A percentile compares a stretch with the other conserved stretches of the same genome.
Conservation (phyloP, 2,329 filamentous ascomycete species). For the Hyphodiscus sp. region DNA sequence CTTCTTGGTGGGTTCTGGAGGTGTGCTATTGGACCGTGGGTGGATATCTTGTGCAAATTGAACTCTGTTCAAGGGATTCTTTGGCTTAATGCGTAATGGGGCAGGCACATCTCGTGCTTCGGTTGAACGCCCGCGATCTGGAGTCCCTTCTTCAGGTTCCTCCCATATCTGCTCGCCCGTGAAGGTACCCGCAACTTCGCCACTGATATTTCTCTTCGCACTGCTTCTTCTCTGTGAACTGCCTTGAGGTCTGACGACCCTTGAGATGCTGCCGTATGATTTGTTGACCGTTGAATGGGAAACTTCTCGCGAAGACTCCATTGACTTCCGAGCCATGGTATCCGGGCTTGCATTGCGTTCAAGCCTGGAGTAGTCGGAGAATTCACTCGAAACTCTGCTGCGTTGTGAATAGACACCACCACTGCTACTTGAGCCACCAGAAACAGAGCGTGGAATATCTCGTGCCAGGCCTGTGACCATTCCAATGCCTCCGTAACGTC, state of each 20-base stretch:
- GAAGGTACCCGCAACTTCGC: conserved; percentile 57
- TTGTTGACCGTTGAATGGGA: conserved; percentile 12
- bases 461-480: conserved; percentile 29
- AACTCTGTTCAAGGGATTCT: conserved; percentile 60
- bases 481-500: conserved; percentile 42
- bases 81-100: conserved; percentile 51
- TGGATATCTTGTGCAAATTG: conserved; percentile 38
- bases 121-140: conserved; percentile 19
- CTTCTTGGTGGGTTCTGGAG: conserved; percentile 36
- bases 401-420: conserved; percentile 28
- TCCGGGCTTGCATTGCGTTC: conserved; percentile 17
- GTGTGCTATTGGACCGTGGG: conserved; percentile 38
- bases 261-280: conserved; percentile 23
- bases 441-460: conserved; percentile 29
- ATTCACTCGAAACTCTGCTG: conserved; percentile 29
- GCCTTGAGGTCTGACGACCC: conserved; percentile 5
- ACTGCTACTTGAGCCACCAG: conserved; percentile 30
- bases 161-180: conserved; percentile 82
- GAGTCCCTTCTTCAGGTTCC: conserved; percentile 56
- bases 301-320: conserved; percentile 17
- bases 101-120: conserved; percentile 31
- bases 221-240: conserved; percentile 19
- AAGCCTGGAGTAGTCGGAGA: conserved; percentile 11
- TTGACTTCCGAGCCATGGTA: conserved; percentile 13
- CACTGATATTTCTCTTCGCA: conserved; percentile 58